Evolutionary conservation across 768 basidiomycete species (phyloP), one percentile per base, ranked within the genome.

Genomic region (Boletus patriciae): DNA sequence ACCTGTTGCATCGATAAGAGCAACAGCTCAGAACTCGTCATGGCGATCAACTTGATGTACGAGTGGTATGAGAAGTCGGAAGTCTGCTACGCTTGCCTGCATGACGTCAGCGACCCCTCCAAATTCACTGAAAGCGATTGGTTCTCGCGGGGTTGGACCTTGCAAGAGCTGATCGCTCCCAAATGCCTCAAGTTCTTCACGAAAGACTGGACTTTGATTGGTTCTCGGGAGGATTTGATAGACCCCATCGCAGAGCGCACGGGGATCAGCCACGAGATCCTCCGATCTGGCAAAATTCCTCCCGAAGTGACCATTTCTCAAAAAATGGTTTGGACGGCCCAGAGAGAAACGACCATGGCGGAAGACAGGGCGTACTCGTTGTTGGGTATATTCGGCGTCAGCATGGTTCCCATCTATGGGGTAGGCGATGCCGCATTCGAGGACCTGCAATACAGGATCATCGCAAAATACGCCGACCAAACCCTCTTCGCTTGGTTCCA

Each of bases 41-140:
- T 71, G 41, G 65, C 73, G 19, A 70, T 73, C 52, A 68, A 70
- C 34, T 57, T 67, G 18, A 73, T 74, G 70, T 74, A 66, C 60
- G 57, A 21, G 36, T 73, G 73, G 73, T 74, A 73, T 54, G 46
- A 50, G 1, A 47, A 63, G 18, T 62, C 72, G 7, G 21, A 60
- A 2, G 47, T 66, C 34, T 73, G 72, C 55, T 66, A 69, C 12
- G 67, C 56, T 5, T 69, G 72, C 55, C 37, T 73, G 40, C 58
- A 65, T 29, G 67, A 71, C 45, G 59, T 72, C 46, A 45, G 19
- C 34, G 58, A 66, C 18, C 38, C 47, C 0, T 47, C 59, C 54
- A 41, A 55, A 23, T 61, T 68, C 31, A 47, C n/a, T 7, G 31
- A 55, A 21, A 71, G 70, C 47, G 61, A 64, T 18, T 73, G 72